Base-by-base conservation (phyloP, 2,329 filamentous ascomycete genomes). In the Golovinomyces cichoracearum region DNA sequence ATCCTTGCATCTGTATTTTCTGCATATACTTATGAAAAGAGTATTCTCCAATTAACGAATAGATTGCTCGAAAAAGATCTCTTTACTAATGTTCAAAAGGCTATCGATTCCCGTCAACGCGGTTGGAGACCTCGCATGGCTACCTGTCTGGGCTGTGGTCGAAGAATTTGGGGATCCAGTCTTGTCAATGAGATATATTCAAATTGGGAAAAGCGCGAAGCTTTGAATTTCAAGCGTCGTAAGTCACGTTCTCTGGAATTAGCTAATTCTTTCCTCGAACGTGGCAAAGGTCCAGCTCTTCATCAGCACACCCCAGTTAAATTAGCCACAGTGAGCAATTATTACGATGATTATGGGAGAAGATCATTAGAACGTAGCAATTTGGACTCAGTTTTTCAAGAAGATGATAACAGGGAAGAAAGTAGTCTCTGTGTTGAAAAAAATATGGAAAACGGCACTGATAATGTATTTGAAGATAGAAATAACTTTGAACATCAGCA, bases 21-120 rank as follows among this genome's bases (percentile, higher is more conserved):
- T 0, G 88, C 90, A 0, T 98, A 98, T 61, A 80, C 85, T 0
- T 94, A 95, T 60, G 90, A 98, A 62, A 83, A 88, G 61, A 86
- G 82, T 0, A 82, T 98, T 15, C 71, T 98, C 19, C 71, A 73
- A 1, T 73, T 98, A 2, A 84, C 90, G 0, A 93, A 88, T 60
- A 73, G 80, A 3, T 76, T 98, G 49, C 69, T 98, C 0, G 86
- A 93, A 53, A 79, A 84, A 55, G 90, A 90, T 57, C 70, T 93
- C 5, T 98, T 95, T 57, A 73, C 80, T 37, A 80, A 83, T 53
- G 83, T 98, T 31, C 69, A 76, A 40, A 73, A 82, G 55, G 78
- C 84, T 4, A 75, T 81, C 6, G 69, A 73, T 48, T 71, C 90
- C 5, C 72, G 90, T 2, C 80, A 86, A 61, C 75, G 78, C 23